phyloP scores from a whole-genome alignment of 1,139 yeast genomes.

The Candida sp. region DNA sequence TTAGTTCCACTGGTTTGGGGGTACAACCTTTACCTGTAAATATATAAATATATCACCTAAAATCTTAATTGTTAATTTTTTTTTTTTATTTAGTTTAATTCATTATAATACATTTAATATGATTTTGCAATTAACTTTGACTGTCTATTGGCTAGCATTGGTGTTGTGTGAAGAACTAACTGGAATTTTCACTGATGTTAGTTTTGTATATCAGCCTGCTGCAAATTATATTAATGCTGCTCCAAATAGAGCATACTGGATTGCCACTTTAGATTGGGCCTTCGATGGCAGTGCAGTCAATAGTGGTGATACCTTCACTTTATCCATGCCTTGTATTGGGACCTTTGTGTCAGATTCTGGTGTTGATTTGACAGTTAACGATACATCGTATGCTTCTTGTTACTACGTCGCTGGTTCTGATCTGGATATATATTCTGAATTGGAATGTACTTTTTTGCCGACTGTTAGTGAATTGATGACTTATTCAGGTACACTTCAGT shows the following conservation, averaged over 20 bases:
- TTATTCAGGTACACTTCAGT: conserved; percentile 15
- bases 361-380: conserved; percentile 15
- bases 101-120: too few relatives aligned
- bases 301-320: conserved; percentile 27
- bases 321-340: conserved; percentile 25
- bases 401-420: conserved; percentile 12
- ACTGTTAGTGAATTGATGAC: conserved; percentile 8
- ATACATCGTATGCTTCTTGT: conserved; percentile 22
- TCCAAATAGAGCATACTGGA: conserved; percentile 20
- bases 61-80: too few relatives aligned
- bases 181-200: conserved; percentile 7
- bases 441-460: conserved; percentile 13
- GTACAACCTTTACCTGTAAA: too few relatives aligned
- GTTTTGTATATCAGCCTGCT: conserved; percentile 6
- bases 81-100: too few relatives aligned
- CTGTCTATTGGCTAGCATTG: too few relatives aligned
- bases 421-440: conserved; percentile 1
- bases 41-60: too few relatives aligned
- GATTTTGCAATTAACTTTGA: too few relatives aligned
- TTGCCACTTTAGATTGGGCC: conserved; percentile 19
- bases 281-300: conserved; percentile 12
- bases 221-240: conserved; percentile 2
- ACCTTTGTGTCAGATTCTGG: conserved; percentile 19
- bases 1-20: too few relatives aligned
- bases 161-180: too few relatives aligned